Evolutionary conservation across 176 grass and related monocot species (phyloP).

Genomic region (Oryza punctata): DNA sequence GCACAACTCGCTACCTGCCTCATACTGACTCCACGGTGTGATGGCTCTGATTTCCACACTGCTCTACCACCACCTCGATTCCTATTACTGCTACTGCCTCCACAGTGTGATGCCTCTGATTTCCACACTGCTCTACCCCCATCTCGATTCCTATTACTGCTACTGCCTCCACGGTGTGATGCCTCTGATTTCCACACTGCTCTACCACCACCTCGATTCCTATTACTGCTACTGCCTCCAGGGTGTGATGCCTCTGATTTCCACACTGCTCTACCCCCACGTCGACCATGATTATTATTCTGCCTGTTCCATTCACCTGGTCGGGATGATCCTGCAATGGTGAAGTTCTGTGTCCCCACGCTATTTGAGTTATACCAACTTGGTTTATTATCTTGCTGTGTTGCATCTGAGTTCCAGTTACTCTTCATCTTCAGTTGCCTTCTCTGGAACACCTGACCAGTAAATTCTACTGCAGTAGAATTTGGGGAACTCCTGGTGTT

Average conservation of each 20-base stretch:
- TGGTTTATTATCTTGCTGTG: conserved; percentile 16
- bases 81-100: too few relatives aligned
- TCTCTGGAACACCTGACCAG: conserved; percentile 4
- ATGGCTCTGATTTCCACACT: conserved; percentile 36
- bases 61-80: conserved; percentile 3
- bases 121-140: too few relatives aligned
- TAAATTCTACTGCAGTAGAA: conserved; percentile 11
- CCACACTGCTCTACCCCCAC: conserved; percentile 17
- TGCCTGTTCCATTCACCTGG: conserved; percentile 28
- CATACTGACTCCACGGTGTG: conserved; percentile 11
- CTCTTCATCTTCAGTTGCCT: not conserved
- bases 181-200: conserved; percentile 38
- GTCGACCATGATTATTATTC: conserved; percentile 19
- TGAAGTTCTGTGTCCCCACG: conserved; percentile 2
- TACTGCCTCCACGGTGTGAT: conserved; percentile 25
- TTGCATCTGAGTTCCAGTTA: conserved; percentile 30
- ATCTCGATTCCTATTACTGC: conserved; percentile 21
- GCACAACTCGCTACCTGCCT: not conserved
- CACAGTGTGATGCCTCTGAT: too few relatives aligned
- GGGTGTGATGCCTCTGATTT: conserved; percentile 34
- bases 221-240: conserved; percentile 31
- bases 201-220: not conserved
- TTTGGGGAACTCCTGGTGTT: not conserved
- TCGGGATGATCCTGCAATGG: conserved; percentile 30
- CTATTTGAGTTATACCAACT: conserved; percentile 31